phyloP scores from a whole-genome alignment of 805 yeast species.

The Metschnikowia lunata region DNA sequence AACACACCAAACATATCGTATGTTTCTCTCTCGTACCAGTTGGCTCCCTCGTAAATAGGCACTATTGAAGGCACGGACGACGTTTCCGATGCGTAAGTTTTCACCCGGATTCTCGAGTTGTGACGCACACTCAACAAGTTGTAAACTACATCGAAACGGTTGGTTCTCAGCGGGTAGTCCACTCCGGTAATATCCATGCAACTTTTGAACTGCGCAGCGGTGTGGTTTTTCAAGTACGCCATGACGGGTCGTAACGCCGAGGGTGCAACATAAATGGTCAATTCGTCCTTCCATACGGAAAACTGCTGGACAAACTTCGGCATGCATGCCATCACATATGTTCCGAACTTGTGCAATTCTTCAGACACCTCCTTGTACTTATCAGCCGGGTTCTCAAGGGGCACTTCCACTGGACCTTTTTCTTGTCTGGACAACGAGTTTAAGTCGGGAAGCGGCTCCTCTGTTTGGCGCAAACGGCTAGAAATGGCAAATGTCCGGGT shows the following conservation, averaged over 20 bases:
- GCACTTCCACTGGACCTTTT: constrained; percentile 33
- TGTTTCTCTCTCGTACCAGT: constrained; percentile 89
- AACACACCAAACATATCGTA: constrained; percentile 84
- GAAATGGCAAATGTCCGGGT: constrained; percentile 5
- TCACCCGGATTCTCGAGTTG: constrained; percentile 83
- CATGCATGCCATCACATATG: constrained; percentile 68
- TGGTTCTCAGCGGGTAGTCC: constrained; percentile 78
- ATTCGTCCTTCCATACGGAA: constrained; percentile 88
- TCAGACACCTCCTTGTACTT: constrained; percentile 61
- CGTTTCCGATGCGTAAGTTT: constrained; percentile 82
- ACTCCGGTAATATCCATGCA: constrained; percentile 82
- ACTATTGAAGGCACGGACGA: constrained; percentile 76
- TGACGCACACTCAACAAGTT: constrained; percentile 75
- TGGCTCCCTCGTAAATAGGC: constrained; percentile 72
- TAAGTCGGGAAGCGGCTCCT: constrained; percentile 31
- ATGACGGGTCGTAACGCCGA: constrained; percentile 67
- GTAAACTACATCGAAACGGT: constrained; percentile 85
- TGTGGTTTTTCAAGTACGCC: constrained; percentile 69
- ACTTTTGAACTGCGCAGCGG: constrained; percentile 74
- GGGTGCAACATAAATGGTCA: constrained; percentile 72
- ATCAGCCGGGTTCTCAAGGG: constrained; percentile 74
- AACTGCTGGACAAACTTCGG: constrained; percentile 83
- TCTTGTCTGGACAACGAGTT: constrained; percentile 36
- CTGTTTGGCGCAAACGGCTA: constrained; percentile 12
- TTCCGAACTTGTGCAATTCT: constrained; percentile 77